Conservation (phyloP, 2,329 filamentous ascomycete genomes). For the Colletotrichum sp. region DNA sequence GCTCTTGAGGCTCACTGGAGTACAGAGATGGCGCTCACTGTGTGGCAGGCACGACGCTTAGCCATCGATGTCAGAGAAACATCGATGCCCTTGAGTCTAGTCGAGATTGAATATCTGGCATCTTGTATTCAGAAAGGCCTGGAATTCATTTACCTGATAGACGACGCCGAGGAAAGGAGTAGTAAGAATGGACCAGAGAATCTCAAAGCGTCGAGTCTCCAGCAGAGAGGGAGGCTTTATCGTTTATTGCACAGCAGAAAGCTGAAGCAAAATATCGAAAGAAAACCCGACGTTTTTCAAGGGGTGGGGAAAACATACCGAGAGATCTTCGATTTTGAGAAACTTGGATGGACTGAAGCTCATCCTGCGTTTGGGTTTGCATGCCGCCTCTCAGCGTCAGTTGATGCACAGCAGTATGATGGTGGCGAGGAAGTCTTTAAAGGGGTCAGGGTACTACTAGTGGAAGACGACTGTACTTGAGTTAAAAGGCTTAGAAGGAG, state of each 20-base stretch:
- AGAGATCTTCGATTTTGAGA: slow-evolving; percentile 33
- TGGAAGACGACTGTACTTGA: slow-evolving; percentile 21
- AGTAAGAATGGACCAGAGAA: slow-evolving; percentile 2
- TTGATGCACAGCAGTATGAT: slow-evolving; percentile 29
- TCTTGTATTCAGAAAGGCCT: slow-evolving; percentile 29
- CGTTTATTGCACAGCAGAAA: slow-evolving; percentile 19
- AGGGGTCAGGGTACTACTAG: slow-evolving; percentile 27
- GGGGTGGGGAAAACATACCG: slow-evolving; percentile 31
- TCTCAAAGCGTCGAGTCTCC: slow-evolving; percentile 20
- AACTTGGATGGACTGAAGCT: slow-evolving; percentile 29
- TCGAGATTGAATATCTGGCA: slow-evolving; percentile 31
- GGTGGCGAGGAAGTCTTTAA: slow-evolving; percentile 21
- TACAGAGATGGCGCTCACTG: slow-evolving; percentile 25
- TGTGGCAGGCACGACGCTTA: slow-evolving; percentile 26
- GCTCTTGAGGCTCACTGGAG: slow-evolving; percentile 32
- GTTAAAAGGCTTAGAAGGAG: neutral
- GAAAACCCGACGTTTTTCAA: slow-evolving; percentile 29
- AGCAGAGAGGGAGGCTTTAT: slow-evolving; percentile 24
- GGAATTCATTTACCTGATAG: slow-evolving; percentile 33
- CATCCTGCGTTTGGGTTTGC: slow-evolving; percentile 34
- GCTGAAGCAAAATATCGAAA: slow-evolving; percentile 18
- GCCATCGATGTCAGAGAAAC: slow-evolving; percentile 31
- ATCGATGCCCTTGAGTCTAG: slow-evolving; percentile 17
- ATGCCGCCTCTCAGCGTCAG: slow-evolving; percentile 26
- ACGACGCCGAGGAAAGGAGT: slow-evolving; percentile 22